phyloP scores from a whole-genome alignment of 352 stramenopile species.

The Discostella stelligera region DNA sequence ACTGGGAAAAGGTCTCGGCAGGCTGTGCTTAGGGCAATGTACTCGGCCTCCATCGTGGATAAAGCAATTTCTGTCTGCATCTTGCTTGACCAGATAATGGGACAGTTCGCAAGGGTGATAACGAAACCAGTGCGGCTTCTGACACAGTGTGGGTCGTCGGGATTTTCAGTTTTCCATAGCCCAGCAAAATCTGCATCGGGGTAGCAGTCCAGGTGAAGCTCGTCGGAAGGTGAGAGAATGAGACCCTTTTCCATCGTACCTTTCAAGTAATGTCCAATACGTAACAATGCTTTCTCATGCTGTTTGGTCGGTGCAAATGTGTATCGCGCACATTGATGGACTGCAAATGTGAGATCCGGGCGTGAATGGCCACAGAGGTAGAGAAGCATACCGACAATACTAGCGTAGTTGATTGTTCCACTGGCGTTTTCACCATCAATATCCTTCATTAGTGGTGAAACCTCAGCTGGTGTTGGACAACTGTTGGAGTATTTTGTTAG shows the following conservation, averaged over 20 bases:
- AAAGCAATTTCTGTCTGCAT: constrained; percentile 44
- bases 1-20: constrained; percentile 25
- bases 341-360: too few relatives aligned
- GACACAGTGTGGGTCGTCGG: too few relatives aligned
- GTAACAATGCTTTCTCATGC: too few relatives aligned
- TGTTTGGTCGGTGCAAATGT: too few relatives aligned
- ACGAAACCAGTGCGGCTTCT: constrained; percentile 50
- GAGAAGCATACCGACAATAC: too few relatives aligned
- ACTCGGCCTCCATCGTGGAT: constrained; percentile 43
- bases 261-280: too few relatives aligned
- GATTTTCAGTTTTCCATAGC: constrained; percentile 12
- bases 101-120: constrained; percentile 32
- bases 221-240: too few relatives aligned
- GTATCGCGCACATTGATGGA: too few relatives aligned
- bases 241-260: too few relatives aligned
- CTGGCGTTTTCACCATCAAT: neutral
- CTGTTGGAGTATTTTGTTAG: neutral
- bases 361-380: too few relatives aligned
- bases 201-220: neutral
- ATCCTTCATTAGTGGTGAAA: neutral
- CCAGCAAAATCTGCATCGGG: constrained; percentile 50
- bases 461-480: neutral
- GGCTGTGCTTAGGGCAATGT: constrained; percentile 19
- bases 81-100: constrained; percentile 44
- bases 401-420: neutral